phyloP scores from a whole-genome alignment of 2,329 filamentous ascomycete genomes.

The Magnaporthiopsis rhizophila region DNA sequence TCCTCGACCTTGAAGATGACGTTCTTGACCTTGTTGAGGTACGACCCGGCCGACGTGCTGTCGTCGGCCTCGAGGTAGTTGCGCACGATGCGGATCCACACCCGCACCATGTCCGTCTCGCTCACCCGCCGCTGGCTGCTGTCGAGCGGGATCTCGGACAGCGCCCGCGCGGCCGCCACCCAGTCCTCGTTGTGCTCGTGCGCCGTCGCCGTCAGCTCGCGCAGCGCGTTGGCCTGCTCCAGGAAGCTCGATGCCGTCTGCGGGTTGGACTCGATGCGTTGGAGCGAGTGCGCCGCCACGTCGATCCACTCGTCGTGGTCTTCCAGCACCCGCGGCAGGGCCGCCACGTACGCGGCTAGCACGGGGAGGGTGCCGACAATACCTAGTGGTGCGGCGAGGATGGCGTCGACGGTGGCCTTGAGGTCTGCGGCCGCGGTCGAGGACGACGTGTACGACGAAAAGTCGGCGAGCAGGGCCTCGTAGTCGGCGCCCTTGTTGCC shows the following conservation, averaged over 20 bases:
- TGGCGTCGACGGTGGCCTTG: constrained; percentile 15
- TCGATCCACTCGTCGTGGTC: constrained; percentile 63
- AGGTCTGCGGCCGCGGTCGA: constrained; percentile 16
- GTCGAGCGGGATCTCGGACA: constrained; percentile 83
- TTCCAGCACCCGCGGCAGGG: constrained; percentile 48
- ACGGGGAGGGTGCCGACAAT: constrained; percentile 21
- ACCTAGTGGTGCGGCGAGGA: constrained; percentile 17
- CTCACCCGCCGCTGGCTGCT: constrained; percentile 77
- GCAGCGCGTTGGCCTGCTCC: constrained; percentile 74
- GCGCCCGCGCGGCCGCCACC: constrained; percentile 63
- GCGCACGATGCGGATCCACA: constrained; percentile 91
- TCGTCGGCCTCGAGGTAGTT: constrained; percentile 94
- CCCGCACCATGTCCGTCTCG: constrained; percentile 70
- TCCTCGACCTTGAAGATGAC: constrained; percentile 74
- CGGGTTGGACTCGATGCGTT: constrained; percentile 49
- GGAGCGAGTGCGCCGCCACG: constrained; percentile 67
- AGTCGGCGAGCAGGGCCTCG: constrained; percentile 16
- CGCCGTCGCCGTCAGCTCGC: constrained; percentile 73
- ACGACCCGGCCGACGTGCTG: constrained; percentile 73
- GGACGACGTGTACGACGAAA: constrained; percentile 16
- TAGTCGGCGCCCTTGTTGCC: constrained; percentile 14
- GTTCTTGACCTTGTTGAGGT: constrained; percentile 92
- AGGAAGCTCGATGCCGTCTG: constrained; percentile 61
- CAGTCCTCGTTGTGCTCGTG: constrained; percentile 81
- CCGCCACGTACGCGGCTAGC: constrained; percentile 22